These are phyloP conservation scores for Amphichorda felina DNA, from an alignment of 2,329 filamentous ascomycete genomes.

Conservation along the genomic window DNA sequence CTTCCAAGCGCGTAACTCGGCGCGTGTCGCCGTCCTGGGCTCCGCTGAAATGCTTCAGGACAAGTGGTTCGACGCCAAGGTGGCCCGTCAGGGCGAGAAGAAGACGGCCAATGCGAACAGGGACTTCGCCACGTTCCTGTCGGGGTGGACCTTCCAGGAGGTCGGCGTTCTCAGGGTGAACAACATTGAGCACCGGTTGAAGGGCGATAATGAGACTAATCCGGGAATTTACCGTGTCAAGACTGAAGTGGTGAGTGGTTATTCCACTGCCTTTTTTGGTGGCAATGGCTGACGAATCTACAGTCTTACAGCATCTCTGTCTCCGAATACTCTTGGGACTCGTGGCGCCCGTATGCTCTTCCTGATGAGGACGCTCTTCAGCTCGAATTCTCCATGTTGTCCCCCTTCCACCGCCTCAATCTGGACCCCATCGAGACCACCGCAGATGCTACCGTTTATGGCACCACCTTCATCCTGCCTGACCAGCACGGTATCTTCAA, in stretches of 20 bases:
- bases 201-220: slow-evolving; percentile 51
- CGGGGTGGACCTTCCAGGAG: slow-evolving; percentile 97
- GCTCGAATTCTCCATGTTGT: slow-evolving; percentile 98
- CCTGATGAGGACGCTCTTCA: slow-evolving; percentile 65
- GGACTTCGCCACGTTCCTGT: slow-evolving; percentile 73
- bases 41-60: slow-evolving; percentile 81
- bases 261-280: neutral
- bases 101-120: slow-evolving; percentile 61
- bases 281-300: neutral
- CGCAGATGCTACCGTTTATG: slow-evolving; percentile 60
- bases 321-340: slow-evolving; percentile 70
- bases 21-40: slow-evolving; percentile 75
- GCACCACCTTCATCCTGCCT: slow-evolving; percentile 66
- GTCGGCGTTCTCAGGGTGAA: slow-evolving; percentile 79
- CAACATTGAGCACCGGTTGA: slow-evolving; percentile 64
- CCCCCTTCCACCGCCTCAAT: slow-evolving; percentile 83
- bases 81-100: slow-evolving; percentile 45
- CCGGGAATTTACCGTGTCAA: slow-evolving; percentile 90
- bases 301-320: slow-evolving; percentile 80
- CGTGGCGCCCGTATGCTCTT: slow-evolving; percentile 62
- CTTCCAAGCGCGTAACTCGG: slow-evolving; percentile 87
- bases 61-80: slow-evolving; percentile 75
- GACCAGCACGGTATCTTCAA: slow-evolving; percentile 99
- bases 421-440: slow-evolving; percentile 48
- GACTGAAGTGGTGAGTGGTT: slow-evolving; percentile 75